These are phyloP conservation scores for Globisporangium orthogonon DNA, from an alignment of 352 stramenopile genomes.

Conservation along the genomic window DNA sequence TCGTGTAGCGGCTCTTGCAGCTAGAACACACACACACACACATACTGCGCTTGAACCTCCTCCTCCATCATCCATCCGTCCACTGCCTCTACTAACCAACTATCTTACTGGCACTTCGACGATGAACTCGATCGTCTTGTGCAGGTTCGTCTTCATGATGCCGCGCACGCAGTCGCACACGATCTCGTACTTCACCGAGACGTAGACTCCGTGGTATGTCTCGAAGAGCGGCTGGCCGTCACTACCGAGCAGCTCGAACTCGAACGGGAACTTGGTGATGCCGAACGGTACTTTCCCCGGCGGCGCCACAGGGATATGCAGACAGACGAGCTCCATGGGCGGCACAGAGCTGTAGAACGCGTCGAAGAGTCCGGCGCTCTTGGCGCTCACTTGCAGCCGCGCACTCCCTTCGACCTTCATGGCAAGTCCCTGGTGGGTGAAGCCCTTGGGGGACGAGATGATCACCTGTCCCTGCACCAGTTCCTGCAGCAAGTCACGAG, in stretches of 20 bases:
- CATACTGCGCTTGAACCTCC: background rate
- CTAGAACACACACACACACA: constrained; percentile 15
- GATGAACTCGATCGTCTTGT: constrained; percentile 88
- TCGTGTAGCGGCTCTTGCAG: constrained; percentile 51
- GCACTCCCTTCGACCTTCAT: constrained; percentile 84
- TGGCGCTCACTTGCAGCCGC: constrained; percentile 75
- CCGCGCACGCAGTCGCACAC: constrained; percentile 76
- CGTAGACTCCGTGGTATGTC: constrained; percentile 91
- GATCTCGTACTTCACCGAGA: constrained; percentile 90
- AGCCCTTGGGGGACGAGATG: constrained; percentile 80
- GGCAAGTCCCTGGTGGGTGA: constrained; percentile 72
- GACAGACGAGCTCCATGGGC: constrained; percentile 77
- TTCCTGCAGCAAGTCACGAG: constrained; percentile 29
- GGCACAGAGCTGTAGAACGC: constrained; percentile 75
- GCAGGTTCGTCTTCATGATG: constrained; percentile 83
- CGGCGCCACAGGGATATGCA: constrained; percentile 66
- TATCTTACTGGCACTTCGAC: constrained; percentile 78
- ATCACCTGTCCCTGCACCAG: constrained; percentile 81
- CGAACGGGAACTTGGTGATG: constrained; percentile 87
- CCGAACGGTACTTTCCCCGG: constrained; percentile 69
- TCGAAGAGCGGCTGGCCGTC: constrained; percentile 74
- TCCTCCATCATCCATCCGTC: background rate
- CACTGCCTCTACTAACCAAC: background rate
- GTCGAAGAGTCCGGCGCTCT: constrained; percentile 76
- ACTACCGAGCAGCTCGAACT: constrained; percentile 76